Percentiles rank a stretch among this genome's conserved stretches.
Conservation (phyloP, 176 grass and related monocot species). For the Rhynchospora pubera region DNA sequence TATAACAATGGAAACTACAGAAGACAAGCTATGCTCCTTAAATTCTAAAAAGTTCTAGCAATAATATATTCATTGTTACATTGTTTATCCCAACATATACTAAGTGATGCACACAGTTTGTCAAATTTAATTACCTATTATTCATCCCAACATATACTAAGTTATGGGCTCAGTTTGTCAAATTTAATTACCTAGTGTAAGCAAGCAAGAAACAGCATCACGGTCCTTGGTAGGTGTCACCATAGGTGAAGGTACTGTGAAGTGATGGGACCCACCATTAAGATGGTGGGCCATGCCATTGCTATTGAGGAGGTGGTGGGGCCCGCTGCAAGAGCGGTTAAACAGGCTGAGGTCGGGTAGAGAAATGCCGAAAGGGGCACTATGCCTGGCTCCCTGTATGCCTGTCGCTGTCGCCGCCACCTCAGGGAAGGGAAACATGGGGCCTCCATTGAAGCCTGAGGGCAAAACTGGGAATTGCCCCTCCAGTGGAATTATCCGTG, state of each 20-base stretch:
- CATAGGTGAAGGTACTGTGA: constrained; percentile 1
- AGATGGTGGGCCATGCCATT: background rate
- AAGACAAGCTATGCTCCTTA: background rate
- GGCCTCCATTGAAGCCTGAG: constrained; percentile 18
- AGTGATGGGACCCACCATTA: background rate
- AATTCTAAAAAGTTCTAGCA: background rate
- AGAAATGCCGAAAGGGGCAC: constrained; percentile 42
- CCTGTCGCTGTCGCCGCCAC: constrained; percentile 52
- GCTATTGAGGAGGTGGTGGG: background rate
- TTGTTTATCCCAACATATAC: background rate
- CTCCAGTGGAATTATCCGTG: constrained; percentile 48
- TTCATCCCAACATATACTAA: background rate
- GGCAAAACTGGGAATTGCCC: constrained; percentile 21
- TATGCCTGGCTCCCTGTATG: constrained; percentile 99
- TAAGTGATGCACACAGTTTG: background rate
- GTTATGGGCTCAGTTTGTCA: background rate
- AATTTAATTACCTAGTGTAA: constrained; percentile 20
- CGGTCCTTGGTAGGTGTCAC: background rate
- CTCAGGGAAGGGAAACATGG: constrained; percentile 43
- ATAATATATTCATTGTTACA: background rate
- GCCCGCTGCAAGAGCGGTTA: constrained; percentile 20
- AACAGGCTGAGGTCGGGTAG: constrained; percentile 54
- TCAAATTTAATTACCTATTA: constrained; percentile 12
- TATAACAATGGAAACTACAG: background rate
- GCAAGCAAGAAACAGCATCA: constrained; percentile 23